Percentiles rank a stretch among this genome's conserved stretches.
Evolutionary conservation across 345 rosid species (phyloP).

Genomic region (Abelmoschus esculentus): DNA sequence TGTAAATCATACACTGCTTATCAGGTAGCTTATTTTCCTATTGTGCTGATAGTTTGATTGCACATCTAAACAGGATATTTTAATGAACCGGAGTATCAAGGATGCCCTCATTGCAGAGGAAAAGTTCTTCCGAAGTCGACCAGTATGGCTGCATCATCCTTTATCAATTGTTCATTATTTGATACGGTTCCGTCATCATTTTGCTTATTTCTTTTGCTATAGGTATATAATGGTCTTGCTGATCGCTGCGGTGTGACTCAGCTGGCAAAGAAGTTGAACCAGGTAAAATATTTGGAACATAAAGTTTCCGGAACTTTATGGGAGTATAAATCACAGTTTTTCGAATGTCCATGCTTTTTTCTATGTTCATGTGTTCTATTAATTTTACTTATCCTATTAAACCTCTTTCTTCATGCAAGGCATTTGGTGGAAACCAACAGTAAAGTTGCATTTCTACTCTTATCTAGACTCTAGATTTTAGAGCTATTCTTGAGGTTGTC

Average conservation of each 20-base stretch:
- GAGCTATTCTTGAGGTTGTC: neutral
- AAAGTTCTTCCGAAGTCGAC: conserved; percentile 85
- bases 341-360: neutral
- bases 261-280: conserved; percentile 88
- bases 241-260: conserved; percentile 96
- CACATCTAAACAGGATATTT: conserved; percentile 53
- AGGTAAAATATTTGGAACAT: conserved; percentile 37
- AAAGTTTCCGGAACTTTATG: conserved; percentile 3
- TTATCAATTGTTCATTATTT: conserved; percentile 8
- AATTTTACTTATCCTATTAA: neutral
- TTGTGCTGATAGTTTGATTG: conserved; percentile 6
- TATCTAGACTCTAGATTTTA: neutral
- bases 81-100: conserved; percentile 74
- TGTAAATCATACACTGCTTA: conserved; percentile 1
- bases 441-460: neutral
- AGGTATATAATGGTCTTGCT: conserved; percentile 81
- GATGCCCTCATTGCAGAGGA: conserved; percentile 91
- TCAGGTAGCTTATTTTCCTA: neutral
- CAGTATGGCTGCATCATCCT: conserved; percentile 45
- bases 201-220: conserved; percentile 3
- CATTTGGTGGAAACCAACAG: neutral
- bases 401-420: neutral
- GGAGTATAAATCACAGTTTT: neutral
- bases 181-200: conserved; percentile 5
- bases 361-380: neutral